Evolutionary conservation across 2,329 filamentous ascomycete genomes (phyloP).

Genomic region (Talaromyces sp.): DNA sequence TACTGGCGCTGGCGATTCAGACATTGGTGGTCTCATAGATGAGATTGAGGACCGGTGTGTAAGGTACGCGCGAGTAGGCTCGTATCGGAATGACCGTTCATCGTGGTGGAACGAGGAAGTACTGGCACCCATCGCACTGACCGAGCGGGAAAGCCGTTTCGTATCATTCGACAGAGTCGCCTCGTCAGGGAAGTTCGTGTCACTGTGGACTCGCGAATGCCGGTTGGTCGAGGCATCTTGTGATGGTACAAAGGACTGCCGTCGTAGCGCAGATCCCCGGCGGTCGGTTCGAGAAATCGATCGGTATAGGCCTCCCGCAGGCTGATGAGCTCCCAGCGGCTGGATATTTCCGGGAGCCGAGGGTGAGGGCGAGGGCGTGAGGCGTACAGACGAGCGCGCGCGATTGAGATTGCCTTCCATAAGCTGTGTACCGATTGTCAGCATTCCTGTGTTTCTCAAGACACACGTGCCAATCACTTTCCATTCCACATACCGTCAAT

Average conservation of each 20-base stretch:
- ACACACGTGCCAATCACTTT: no score
- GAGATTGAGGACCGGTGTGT: constrained; percentile 42
- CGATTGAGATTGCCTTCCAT: constrained; percentile 91
- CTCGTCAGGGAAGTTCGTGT: constrained; percentile 57
- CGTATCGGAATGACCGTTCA: constrained; percentile 39
- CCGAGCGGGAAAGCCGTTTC: constrained; percentile 59
- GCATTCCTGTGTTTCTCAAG: constrained; percentile 8
- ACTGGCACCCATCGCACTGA: constrained; percentile 58
- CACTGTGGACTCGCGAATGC: constrained; percentile 65
- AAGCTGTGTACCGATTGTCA: constrained; percentile 57
- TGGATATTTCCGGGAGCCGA: constrained; percentile 26
- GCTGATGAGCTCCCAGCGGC: constrained; percentile 36
- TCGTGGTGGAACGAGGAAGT: constrained; percentile 35
- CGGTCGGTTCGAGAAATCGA: constrained; percentile 46
- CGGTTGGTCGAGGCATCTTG: constrained; percentile 46
- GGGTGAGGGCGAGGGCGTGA: constrained; percentile 52
- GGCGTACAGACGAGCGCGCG: constrained; percentile 69
- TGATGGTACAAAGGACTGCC: constrained; percentile 36
- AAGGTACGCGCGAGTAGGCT: constrained; percentile 33
- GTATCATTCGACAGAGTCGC: constrained; percentile 33
- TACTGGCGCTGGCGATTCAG: constrained; percentile 9
- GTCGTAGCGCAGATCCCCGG: constrained; percentile 51
- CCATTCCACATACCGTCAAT: constrained; percentile 70
- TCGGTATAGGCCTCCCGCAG: constrained; percentile 45
- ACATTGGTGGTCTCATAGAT: constrained; percentile 36